Base-by-base conservation (phyloP, 2,329 filamentous ascomycete genomes). In the Paramyrothecium roridum region DNA sequence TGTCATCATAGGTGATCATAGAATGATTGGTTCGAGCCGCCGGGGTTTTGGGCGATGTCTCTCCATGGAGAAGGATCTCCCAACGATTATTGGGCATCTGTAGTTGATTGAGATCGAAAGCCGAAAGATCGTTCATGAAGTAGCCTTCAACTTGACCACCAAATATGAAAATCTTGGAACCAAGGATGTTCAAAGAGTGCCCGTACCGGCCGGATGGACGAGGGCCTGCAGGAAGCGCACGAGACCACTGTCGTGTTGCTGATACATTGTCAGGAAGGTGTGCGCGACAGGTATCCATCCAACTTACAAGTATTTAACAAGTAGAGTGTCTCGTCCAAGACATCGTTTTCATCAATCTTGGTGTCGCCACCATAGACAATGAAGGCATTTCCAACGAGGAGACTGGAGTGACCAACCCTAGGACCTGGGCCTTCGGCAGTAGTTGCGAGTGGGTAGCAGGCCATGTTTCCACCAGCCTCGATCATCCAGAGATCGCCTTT, bases 321-420 rank as follows among this genome's bases (percentile, higher is more conserved):
- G 73, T 99, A 99, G 13, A 99, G 78, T 0, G 95, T 98, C 74
- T 99, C 93, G 66, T 99, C 95, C 56, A 99, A 78, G 50, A 90
- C 81, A 72, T 99, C 95, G 33, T 86, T 85, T 67, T 98, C 95
- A 54, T 97, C 92, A 69, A 96, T 89, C 74, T 99, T 99, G 52
- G 95, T 99, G 72, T 99, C 96, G 68, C 95, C 95, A 51, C 95
- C 96, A 68, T 98, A 99, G 13, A 99, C 95, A 63, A 99, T 99
- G 71, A 98, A 99, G 1, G 95, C 95, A 73, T 99, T 99, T 56
- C 96, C 96, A 53, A 99, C 95, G 17, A 99, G 81, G 66, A 99
- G 79, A 78, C 93, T 96, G 20, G 93, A 83, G 75, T 99, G 95
- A 3, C 95, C 95, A 52, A 99, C 95, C 76, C 95, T 85, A 2